Evolutionary conservation across 768 basidiomycete species (phyloP).

Genomic region (Mycena polygramma): DNA sequence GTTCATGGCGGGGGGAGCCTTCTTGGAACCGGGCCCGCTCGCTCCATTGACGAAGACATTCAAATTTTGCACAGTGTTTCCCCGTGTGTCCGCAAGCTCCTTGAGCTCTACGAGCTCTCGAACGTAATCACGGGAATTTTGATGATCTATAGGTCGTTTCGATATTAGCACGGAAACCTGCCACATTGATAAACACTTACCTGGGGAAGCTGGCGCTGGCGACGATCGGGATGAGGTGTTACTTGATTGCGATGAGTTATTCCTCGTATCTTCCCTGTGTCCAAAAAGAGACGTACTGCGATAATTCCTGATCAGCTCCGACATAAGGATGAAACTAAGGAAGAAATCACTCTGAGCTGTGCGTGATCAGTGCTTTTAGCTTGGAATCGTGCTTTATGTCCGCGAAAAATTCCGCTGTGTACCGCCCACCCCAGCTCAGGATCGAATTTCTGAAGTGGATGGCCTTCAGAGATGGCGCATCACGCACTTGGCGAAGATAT

Average conservation of each 20-base stretch:
- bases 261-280: too few relatives aligned
- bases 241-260: too few relatives aligned
- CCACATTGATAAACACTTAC: too few relatives aligned
- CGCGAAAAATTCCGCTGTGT: background rate
- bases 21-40: background rate
- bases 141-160: too few relatives aligned
- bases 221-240: too few relatives aligned
- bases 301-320: too few relatives aligned
- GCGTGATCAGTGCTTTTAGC: background rate
- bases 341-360: background rate
- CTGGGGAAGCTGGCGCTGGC: too few relatives aligned
- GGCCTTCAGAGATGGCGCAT: slow-evolving; percentile 3
- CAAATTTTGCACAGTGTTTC: background rate
- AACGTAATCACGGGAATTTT: background rate
- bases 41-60: background rate
- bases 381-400: background rate
- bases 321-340: background rate
- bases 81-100: background rate
- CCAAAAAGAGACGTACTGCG: too few relatives aligned
- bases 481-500: background rate
- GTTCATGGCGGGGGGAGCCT: background rate
- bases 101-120: background rate
- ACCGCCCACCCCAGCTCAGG: background rate
- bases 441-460: background rate
- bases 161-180: too few relatives aligned